Evolutionary conservation across 148 eudicot genomes (phyloP), one percentile per base, ranked within the genome.

Genomic region (Heliamphora exappendiculata): DNA sequence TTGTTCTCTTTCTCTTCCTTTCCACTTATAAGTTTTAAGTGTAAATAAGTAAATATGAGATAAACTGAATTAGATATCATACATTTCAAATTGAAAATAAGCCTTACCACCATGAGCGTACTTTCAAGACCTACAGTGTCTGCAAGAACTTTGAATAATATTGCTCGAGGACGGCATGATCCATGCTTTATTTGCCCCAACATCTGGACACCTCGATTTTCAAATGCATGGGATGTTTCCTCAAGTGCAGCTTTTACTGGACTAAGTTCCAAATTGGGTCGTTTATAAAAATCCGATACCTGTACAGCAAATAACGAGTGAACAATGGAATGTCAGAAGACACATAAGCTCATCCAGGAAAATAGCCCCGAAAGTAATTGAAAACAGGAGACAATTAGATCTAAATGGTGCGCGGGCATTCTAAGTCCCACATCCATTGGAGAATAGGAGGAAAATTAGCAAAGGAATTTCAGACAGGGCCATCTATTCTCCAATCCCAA

Each of bases 111-210:
- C 88, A 96, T 80, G 69, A 96, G 91, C 78, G 82, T 88, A 88
- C 93, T 88, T 83, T 96, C 95, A 78, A 96, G 91, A 78, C 98
- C 99, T 70, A 96, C 95, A 79, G 98, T 78, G 82, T 96, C 99
- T 19, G 98, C 99, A 72, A 96, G 88, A 80, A 93, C 91, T 86
- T 96, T 96, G 76, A 96, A 96, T 65, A 96, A 84, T 80, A 96
- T 96, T 34, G 99, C 97, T 80, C 99, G 91, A 81, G 98, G 93
- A 72, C 97, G 94, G 84, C 99, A 93, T n/a, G 97, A 88, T 80
- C 98, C 98, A 78, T 93, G 88, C 82, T 89, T 93, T 76, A 96
- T 96, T 81, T 96, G 98, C 53, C 99, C 99, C 68, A 93, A 83
- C 90, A 96, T 73, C 81, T 96, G 99, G 78, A 96, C 85, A 36